Conservation (phyloP, 805 yeast species). For the Suhomyces canberraensis region DNA sequence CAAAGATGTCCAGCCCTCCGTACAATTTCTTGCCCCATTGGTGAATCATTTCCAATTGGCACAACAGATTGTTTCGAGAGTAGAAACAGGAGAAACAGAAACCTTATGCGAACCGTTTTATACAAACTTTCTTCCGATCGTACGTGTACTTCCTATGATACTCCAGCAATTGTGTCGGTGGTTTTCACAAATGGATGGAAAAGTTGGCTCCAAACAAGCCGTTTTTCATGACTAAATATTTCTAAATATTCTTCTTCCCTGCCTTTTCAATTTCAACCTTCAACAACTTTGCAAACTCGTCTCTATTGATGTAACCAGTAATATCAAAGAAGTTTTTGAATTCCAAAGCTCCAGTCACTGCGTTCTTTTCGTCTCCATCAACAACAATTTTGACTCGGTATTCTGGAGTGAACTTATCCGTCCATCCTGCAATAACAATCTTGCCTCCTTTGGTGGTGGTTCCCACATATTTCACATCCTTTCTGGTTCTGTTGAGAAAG, state of each 20-base stretch:
- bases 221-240: no score
- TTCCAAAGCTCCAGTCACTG: slow-evolving; percentile 21
- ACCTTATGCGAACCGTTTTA: slow-evolving; percentile 45
- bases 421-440: slow-evolving; percentile 37
- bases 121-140: slow-evolving; percentile 41
- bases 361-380: slow-evolving; percentile 20
- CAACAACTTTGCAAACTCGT: slow-evolving; percentile 27
- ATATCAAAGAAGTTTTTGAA: slow-evolving; percentile 44
- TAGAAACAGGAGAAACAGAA: slow-evolving; percentile 41
- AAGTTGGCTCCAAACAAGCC: slow-evolving; percentile 17
- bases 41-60: slow-evolving; percentile 40
- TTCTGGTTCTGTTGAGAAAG: slow-evolving; percentile 35
- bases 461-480: slow-evolving; percentile 49
- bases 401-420: slow-evolving; percentile 45
- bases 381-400: slow-evolving; percentile 36
- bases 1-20: slow-evolving; percentile 40
- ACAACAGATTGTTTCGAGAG: slow-evolving; percentile 24
- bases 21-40: slow-evolving; percentile 46
- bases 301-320: slow-evolving; percentile 43
- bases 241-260: slow-evolving; percentile 4
- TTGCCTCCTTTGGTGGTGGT: slow-evolving; percentile 26
- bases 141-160: slow-evolving; percentile 40
- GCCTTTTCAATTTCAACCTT: slow-evolving; percentile 16
- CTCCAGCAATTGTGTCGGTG: slow-evolving; percentile 34
- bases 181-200: slow-evolving; percentile 38